Base-by-base conservation (phyloP, 2,329 filamentous ascomycete genomes). In the Epichloe glyceriae region DNA sequence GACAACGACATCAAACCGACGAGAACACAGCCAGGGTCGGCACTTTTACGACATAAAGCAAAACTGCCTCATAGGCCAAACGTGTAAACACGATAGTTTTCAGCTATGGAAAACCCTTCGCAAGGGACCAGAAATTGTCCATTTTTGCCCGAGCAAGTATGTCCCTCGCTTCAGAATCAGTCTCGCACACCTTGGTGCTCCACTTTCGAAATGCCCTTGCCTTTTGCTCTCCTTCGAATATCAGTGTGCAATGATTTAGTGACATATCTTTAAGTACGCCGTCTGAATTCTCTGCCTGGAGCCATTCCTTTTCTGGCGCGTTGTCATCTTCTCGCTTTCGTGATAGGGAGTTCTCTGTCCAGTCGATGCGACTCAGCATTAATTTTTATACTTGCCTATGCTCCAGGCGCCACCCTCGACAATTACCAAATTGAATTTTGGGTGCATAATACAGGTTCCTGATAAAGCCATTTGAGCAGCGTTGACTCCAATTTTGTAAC, bases 121-220 rank as follows among this genome's bases (percentile, higher is more conserved):
- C 91, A 58, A 93, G 70, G 10, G 85, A 85, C 93, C 93, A 98
- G 62, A 98, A 91, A 60, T 85, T 95, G 60, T 97, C 91, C 78
- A 97, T 86, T 73, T 95, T 96, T 5, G 82, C 80, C 58, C 88
- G 79, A 12, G 81, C 71, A 55, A 98, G 68, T 20, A 83, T 76
- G 58, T 95, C 88, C 63, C 87, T 85, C 5, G 91, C 93, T 63
- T 94, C 86, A 11, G 83, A 79, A 64, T 98, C 93, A 2, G 87
- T 91, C 69, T 97, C 93, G 66, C 89, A 95, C n/a, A 93, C 82
- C 64, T 88, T 85, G 55, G 83, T 89, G 3, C 85, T 78, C 87
- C 91, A 97, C 62, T 88, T 90, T 57, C 86, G 82, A 65, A 97
- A 98, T 0, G 75, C 80, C 47, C 87, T 78, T 34, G 78, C 73